phyloP scores from a whole-genome alignment of 108 stramenopile species.

The Skeletonema menzelii region DNA sequence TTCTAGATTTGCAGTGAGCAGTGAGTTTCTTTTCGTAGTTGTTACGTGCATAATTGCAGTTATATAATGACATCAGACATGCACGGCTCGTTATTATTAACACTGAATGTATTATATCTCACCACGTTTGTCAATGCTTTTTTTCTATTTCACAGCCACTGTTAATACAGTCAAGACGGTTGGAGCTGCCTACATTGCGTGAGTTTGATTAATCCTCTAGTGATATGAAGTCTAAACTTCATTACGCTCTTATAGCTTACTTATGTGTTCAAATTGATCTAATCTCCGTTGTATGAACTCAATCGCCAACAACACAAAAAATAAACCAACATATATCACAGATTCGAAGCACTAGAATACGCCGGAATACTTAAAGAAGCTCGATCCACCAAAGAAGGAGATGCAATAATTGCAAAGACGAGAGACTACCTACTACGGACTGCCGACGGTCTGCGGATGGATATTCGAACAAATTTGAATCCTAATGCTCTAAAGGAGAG shows the following conservation, averaged over 20 bases:
- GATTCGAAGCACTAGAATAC: conserved; percentile 47
- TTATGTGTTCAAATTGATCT: neutral
- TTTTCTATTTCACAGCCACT: conserved; percentile 3
- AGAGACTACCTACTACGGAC: conserved; percentile 31
- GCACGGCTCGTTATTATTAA: neutral
- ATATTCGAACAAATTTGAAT: conserved; percentile 20
- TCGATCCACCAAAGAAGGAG: conserved; percentile 11
- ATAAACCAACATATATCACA: neutral
- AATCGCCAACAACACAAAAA: neutral
- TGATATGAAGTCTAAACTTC: neutral
- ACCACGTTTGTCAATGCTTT: neutral
- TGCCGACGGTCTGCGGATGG: conserved; percentile 30
- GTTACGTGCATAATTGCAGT: neutral
- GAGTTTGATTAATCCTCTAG: neutral
- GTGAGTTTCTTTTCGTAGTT: conserved; percentile 4
- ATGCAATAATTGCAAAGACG: conserved; percentile 11
- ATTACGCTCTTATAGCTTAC: neutral
- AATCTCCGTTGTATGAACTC: neutral
- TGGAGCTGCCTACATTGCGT: conserved; percentile 39
- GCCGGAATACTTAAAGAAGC: conserved; percentile 42
- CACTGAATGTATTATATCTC: neutral
- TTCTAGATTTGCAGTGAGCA: conserved; percentile 21
- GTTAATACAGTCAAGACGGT: conserved; percentile 31
- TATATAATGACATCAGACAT: neutral
- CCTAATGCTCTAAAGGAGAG: conserved; percentile 5